phyloP scores from a whole-genome alignment of 2,329 filamentous ascomycete genomes.

The Xylaria sp. region DNA sequence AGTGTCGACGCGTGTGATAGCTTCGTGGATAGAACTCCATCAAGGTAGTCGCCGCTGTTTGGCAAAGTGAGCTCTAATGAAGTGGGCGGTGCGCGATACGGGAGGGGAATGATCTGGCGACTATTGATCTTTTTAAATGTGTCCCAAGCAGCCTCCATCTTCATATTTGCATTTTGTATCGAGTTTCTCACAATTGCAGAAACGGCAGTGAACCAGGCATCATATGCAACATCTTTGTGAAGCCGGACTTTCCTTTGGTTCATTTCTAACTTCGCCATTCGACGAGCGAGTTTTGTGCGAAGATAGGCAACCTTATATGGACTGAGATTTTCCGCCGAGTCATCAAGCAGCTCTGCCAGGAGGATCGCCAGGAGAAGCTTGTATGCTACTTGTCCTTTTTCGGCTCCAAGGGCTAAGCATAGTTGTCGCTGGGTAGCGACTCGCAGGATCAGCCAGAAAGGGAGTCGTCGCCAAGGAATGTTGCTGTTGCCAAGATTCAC shows the following conservation, averaged over 20 bases:
- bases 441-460: constrained; percentile 71
- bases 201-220: constrained; percentile 48
- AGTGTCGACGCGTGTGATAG: no score
- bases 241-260: constrained; percentile 34
- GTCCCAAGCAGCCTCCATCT: constrained; percentile 54
- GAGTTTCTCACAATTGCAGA: constrained; percentile 45
- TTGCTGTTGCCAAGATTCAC: constrained; percentile 62
- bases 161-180: constrained; percentile 46
- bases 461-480: constrained; percentile 70
- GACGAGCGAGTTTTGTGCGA: constrained; percentile 65
- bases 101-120: constrained; percentile 57
- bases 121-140: constrained; percentile 52
- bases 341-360: constrained; percentile 59
- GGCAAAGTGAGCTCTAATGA: constrained; percentile 54
- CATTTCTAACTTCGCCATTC: constrained; percentile 67
- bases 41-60: no score
- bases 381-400: constrained; percentile 62
- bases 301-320: constrained; percentile 55
- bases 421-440: constrained; percentile 67
- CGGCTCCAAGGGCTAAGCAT: constrained; percentile 52
- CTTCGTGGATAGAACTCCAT: no score
- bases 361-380: constrained; percentile 66
- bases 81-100: constrained; percentile 47
- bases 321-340: constrained; percentile 48
- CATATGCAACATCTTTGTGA: background rate